phyloP scores from a whole-genome alignment of 306 rosid genomes.

The Styphnolobium japonicum region DNA sequence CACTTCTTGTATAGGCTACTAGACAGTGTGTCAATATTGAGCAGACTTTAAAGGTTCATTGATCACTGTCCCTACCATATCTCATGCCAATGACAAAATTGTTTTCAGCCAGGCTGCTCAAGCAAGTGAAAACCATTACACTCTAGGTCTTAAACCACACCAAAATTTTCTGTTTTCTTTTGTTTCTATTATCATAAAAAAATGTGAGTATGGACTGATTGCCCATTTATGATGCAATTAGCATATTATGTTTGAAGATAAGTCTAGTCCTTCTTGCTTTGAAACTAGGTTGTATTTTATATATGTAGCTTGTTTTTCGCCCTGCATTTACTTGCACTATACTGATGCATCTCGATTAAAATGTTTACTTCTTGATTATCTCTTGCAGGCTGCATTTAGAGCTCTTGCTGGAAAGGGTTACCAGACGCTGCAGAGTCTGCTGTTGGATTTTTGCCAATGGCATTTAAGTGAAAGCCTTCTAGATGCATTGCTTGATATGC shows the following conservation, averaged over 20 bases:
- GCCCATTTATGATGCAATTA: neutral
- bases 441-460: slow-evolving; percentile 81
- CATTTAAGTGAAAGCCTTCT: slow-evolving; percentile 76
- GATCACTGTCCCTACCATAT: neutral
- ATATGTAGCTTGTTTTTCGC: neutral
- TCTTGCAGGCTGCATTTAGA: slow-evolving; percentile 80
- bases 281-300: slow-evolving; percentile 1
- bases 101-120: neutral
- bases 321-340: slow-evolving; percentile 9
- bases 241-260: neutral
- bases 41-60: neutral
- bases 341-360: neutral
- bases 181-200: neutral
- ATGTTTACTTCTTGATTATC: neutral
- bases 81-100: neutral
- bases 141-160: neutral
- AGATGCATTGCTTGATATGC: slow-evolving; percentile 87
- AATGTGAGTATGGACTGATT: neutral
- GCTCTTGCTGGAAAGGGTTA: slow-evolving; percentile 95
- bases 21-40: no score
- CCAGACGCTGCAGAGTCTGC: slow-evolving; percentile 86
- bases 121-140: neutral
- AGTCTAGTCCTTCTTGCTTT: slow-evolving; percentile 18
- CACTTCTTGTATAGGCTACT: no score
- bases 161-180: neutral